These are phyloP conservation scores for Narthecium ossifragum DNA, from an alignment of 106 monocot genomes.

Conservation along the genomic window DNA sequence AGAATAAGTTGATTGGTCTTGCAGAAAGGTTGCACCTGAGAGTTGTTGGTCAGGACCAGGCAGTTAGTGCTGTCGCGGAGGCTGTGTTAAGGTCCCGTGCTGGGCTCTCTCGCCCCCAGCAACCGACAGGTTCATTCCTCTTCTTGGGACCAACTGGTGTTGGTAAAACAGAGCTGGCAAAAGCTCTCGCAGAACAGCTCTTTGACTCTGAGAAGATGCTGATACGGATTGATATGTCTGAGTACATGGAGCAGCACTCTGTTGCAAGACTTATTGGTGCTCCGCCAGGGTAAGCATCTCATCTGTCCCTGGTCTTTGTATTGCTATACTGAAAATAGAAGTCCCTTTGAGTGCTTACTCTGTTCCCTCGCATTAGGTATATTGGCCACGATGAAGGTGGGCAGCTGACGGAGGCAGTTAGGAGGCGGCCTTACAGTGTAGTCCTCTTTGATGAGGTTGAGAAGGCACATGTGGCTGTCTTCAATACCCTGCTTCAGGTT, in stretches of 20 bases:
- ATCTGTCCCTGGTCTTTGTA: neutral
- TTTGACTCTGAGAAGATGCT: slow-evolving; percentile 87
- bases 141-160: slow-evolving; percentile 89
- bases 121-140: slow-evolving; percentile 90
- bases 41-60: slow-evolving; percentile 81
- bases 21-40: slow-evolving; percentile 72
- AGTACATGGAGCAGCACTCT: slow-evolving; percentile 98
- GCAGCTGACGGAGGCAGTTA: slow-evolving; percentile 56
- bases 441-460: slow-evolving; percentile 78
- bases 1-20: slow-evolving; percentile 73
- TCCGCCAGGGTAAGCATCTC: slow-evolving; percentile 62
- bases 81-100: slow-evolving; percentile 87
- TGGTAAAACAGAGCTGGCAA: slow-evolving; percentile 94
- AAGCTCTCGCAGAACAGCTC: slow-evolving; percentile 86
- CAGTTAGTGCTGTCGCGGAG: slow-evolving; percentile 82
- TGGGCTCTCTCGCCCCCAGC: slow-evolving; percentile 79
- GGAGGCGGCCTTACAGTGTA: slow-evolving; percentile 64
- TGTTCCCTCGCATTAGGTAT: no score
- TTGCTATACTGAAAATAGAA: neutral
- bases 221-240: slow-evolving; percentile 86
- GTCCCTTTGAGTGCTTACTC: neutral
- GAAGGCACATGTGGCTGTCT: slow-evolving; percentile 57
- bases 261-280: slow-evolving; percentile 84
- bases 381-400: slow-evolving; percentile 81
- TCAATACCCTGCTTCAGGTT: slow-evolving; percentile 65